Conservation (phyloP, 768 basidiomycete genomes). For the Calocybe gangraenosa region DNA sequence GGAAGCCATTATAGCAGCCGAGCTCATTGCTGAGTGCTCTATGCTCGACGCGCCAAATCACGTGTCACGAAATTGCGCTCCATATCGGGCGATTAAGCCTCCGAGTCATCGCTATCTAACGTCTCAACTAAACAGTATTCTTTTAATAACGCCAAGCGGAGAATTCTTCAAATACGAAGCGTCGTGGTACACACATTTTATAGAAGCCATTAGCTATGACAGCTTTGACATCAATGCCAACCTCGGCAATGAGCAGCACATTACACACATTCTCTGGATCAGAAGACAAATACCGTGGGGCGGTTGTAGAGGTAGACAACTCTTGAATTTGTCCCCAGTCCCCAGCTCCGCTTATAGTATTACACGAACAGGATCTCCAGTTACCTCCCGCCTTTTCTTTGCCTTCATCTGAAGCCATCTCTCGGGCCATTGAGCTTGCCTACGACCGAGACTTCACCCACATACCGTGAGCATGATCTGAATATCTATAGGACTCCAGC, state of each 20-base stretch:
- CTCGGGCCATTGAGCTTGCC: constrained; percentile 77
- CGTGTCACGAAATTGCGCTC: no score
- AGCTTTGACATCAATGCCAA: constrained; percentile 9
- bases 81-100: no score
- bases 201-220: constrained; percentile 6
- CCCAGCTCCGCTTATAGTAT: background rate
- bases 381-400: constrained; percentile 85
- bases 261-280: constrained; percentile 8
- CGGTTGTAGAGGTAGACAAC: constrained; percentile 78
- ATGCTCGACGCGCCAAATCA: no score
- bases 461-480: constrained; percentile 77
- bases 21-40: no score
- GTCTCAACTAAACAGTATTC: no score
- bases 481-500: background rate
- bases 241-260: constrained; percentile 6
- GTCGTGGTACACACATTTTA: no score
- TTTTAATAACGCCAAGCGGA: no score
- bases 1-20: background rate
- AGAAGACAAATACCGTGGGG: constrained; percentile 72
- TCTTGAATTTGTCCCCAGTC: background rate
- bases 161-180: no score
- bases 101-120: no score
- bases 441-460: constrained; percentile 95
- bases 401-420: constrained; percentile 64
- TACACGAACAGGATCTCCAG: constrained; percentile 60